Base-by-base conservation (phyloP, 768 basidiomycete species). In the Leccinum pellstonianum region DNA sequence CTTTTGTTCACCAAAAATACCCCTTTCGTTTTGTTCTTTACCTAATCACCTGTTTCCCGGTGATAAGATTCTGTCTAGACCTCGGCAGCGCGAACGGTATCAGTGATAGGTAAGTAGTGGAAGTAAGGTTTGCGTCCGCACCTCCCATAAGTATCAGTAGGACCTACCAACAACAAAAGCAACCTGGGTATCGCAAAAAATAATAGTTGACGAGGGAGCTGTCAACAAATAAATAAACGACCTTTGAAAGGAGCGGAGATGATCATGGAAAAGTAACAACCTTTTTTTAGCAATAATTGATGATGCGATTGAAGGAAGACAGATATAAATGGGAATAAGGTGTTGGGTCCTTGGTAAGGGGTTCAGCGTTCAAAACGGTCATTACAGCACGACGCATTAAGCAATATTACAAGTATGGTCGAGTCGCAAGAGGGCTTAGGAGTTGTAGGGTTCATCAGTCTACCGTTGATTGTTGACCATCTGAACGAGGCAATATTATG, bases 261-360 rank as follows among this genome's bases (percentile, higher is more conserved):
- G 69, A 69, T 31, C 65, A 63, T 63, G 67, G 58, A 63, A 59
- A 63, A 19, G 14, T 19, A 38, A 33, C 53, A 50, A 11, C 5
- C 54, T 54, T 8, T 21, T 53, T 59, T 59, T 60, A 11, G 49
- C 51, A 56, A 56, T 52, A 59, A 29, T 14, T 62, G 52, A 73
- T 66, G 68, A 86, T 75, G 87, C 88, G 64, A 90, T 74, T 43
- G 62, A 87, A 87, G 55, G 79, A 86, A 64, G 82, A 19, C 81
- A 12, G 72, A 70, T 62, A 73, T 78, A 73, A 81, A 87, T 25
- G 79, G 79, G 37, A 69, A 23, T 35, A 62, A 49, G 0, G 72
- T 57, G 14, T 51, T 62, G 54, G 54, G 57, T 33, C 54, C 53
- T 65, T 59, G 66, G 68, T 55, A 62, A 61, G 21, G 41, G 19